Evolutionary conservation across 495 filamentous ascomycete species (phyloP).

Genomic region (Tirmania nivea): DNA sequence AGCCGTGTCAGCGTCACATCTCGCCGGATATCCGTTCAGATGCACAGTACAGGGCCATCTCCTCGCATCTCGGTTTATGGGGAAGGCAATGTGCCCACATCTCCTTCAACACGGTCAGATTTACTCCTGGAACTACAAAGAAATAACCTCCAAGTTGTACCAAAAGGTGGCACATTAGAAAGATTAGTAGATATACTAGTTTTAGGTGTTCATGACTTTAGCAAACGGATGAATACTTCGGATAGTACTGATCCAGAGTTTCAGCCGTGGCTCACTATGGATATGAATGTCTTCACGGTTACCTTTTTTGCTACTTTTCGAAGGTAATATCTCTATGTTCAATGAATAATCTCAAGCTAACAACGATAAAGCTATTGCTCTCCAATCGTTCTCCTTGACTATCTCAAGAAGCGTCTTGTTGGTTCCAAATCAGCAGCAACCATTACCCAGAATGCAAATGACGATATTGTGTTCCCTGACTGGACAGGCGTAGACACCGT

Average conservation of each 20-base stretch:
- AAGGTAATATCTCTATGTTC: conserved; percentile 10
- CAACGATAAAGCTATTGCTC: conserved; percentile 18
- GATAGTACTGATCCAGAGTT: conserved; percentile 7
- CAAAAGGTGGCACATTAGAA: conserved; percentile 21
- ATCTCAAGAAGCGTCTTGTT: conserved; percentile 20
- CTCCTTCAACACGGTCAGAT: conserved; percentile 7
- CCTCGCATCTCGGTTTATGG: conserved; percentile 12
- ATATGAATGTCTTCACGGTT: conserved; percentile 22
- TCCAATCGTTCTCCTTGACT: conserved; percentile 20
- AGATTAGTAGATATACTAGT: conserved; percentile 21
- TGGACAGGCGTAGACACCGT: conserved; percentile 20
- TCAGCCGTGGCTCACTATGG: conserved; percentile 15
- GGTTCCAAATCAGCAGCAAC: conserved; percentile 20
- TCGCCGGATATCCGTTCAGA: conserved; percentile 15
- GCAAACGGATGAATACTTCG: conserved; percentile 18
- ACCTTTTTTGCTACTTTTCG: conserved; percentile 22
- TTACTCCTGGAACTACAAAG: conserved; percentile 6
- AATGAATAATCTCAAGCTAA: neutral
- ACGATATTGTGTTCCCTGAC: conserved; percentile 21
- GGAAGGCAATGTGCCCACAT: conserved; percentile 9
- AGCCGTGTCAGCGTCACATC: conserved; percentile 17
- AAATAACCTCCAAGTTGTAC: conserved; percentile 8
- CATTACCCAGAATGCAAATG: conserved; percentile 16
- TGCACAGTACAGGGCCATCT: conserved; percentile 11
- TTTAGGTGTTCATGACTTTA: conserved; percentile 20